Evolutionary conservation across 164 flowering plant species (phyloP).

Genomic region (Cinnamomum chago): DNA sequence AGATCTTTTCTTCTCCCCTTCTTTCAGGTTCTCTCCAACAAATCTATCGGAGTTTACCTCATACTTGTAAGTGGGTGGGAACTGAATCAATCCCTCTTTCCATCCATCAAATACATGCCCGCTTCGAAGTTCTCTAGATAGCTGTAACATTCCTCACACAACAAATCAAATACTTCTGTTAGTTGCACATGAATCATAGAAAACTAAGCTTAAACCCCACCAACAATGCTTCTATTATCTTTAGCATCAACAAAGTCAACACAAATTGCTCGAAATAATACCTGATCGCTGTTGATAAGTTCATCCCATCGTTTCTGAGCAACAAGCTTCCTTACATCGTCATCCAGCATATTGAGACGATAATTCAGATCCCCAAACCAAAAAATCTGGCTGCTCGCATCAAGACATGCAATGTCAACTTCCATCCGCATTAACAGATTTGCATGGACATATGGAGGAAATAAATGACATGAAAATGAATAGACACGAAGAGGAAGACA

Average conservation of each 20-base stretch:
- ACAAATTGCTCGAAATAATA: conserved; percentile 10
- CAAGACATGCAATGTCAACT: background rate
- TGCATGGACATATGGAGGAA: too few relatives aligned
- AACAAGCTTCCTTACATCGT: conserved; percentile 73
- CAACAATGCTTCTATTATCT: too few relatives aligned
- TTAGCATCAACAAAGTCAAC: background rate
- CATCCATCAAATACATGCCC: conserved; percentile 93
- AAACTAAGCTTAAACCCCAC: background rate
- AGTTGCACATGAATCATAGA: background rate
- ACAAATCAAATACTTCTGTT: background rate
- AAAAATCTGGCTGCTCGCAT: conserved; percentile 72
- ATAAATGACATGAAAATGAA: too few relatives aligned
- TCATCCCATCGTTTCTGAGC: conserved; percentile 64
- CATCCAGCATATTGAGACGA: conserved; percentile 77
- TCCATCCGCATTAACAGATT: background rate
- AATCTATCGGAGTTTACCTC: conserved; percentile 72
- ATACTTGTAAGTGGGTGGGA: conserved; percentile 97
- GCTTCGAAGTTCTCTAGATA: conserved; percentile 57
- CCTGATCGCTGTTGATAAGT: conserved; percentile 83
- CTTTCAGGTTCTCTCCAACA: conserved; percentile 76
- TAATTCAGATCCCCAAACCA: conserved; percentile 99
- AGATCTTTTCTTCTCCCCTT: conserved; percentile 93
- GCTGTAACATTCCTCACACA: conserved; percentile 38
- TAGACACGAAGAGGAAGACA: too few relatives aligned
- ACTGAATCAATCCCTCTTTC: conserved; percentile 81